Percentiles rank a stretch among this genome's conserved stretches.
Evolutionary conservation across 2,329 filamentous ascomycete species (phyloP).

Genomic region (Phaeoacremonium minimum): DNA sequence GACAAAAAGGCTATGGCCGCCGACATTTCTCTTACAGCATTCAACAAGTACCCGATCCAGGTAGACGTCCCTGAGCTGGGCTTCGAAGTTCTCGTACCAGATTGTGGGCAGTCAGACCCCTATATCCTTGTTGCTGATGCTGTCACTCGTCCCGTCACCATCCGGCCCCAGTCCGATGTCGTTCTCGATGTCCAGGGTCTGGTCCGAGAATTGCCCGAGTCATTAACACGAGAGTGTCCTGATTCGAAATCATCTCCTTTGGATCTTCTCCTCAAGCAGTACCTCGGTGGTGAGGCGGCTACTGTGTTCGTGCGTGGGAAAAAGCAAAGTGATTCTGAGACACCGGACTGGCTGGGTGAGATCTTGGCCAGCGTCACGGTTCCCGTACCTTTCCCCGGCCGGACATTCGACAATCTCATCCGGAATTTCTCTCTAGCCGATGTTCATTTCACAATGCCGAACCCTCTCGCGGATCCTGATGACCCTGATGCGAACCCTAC

Average conservation of each 20-base stretch:
- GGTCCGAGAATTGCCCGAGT: constrained; percentile 68
- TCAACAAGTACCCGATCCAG: constrained; percentile 75
- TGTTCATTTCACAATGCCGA: constrained; percentile 81
- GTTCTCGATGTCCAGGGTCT: constrained; percentile 66
- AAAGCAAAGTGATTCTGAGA: constrained; percentile 57
- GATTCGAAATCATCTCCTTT: constrained; percentile 75
- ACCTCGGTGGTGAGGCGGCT: constrained; percentile 74
- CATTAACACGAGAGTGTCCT: constrained; percentile 71
- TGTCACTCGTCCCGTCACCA: constrained; percentile 59
- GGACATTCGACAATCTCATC: constrained; percentile 76
- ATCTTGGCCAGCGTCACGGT: constrained; percentile 78
- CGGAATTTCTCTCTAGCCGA: constrained; percentile 83
- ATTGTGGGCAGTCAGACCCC: constrained; percentile 67
- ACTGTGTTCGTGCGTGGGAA: constrained; percentile 82
- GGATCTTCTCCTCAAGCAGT: constrained; percentile 74
- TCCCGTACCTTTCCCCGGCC: constrained; percentile 78
- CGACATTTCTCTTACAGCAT: constrained; percentile 67
- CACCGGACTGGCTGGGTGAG: constrained; percentile 78
- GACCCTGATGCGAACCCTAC: constrained; percentile 70
- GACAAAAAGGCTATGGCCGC: constrained; percentile 68
- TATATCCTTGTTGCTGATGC: constrained; percentile 78
- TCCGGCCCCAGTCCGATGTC: constrained; percentile 66
- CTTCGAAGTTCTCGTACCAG: constrained; percentile 81
- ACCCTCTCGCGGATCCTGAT: constrained; percentile 71
- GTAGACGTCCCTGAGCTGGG: constrained; percentile 73